phyloP scores from a whole-genome alignment of 306 rosid species.

The Lathyrus sativus region DNA sequence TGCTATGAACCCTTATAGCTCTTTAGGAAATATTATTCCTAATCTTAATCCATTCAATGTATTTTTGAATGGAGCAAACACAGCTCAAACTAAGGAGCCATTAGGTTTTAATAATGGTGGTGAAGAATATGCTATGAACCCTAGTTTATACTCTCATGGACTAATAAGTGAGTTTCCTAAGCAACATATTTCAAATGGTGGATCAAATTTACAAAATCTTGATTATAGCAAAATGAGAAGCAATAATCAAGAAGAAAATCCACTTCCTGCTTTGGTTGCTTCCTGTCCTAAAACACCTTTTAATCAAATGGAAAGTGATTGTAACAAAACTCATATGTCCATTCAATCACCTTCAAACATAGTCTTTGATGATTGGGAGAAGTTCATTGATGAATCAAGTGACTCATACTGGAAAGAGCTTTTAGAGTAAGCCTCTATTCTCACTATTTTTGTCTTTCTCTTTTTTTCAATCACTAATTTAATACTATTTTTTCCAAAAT shows the following conservation, averaged over 20 bases:
- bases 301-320: slow-evolving; percentile 45
- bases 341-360: slow-evolving; percentile 44
- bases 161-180: slow-evolving; percentile 19
- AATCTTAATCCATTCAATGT: slow-evolving; percentile 44
- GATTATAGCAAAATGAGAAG: slow-evolving; percentile 33
- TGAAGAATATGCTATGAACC: slow-evolving; percentile 39
- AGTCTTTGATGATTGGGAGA: slow-evolving; percentile 71
- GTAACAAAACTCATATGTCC: slow-evolving; percentile 31
- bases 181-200: slow-evolving; percentile 41
- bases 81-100: slow-evolving; percentile 39
- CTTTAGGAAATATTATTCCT: slow-evolving; percentile 36
- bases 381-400: slow-evolving; percentile 56
- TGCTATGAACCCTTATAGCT: slow-evolving; percentile 38
- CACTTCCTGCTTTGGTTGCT: slow-evolving; percentile 55
- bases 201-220: slow-evolving; percentile 30
- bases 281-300: slow-evolving; percentile 35
- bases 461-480: not conserved
- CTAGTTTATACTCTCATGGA: slow-evolving; percentile 37
- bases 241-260: slow-evolving; percentile 40
- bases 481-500: not conserved
- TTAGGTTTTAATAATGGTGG: slow-evolving; percentile 22
- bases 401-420: slow-evolving; percentile 83
- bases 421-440: slow-evolving; percentile 57
- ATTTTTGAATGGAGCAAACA: slow-evolving; percentile 21
- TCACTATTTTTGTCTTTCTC: slow-evolving; percentile 7